A percentile compares a stretch with the other conserved stretches of the same genome.
Conservation (phyloP, 2,329 filamentous ascomycete genomes). For the Aspergillus tubingensis region DNA sequence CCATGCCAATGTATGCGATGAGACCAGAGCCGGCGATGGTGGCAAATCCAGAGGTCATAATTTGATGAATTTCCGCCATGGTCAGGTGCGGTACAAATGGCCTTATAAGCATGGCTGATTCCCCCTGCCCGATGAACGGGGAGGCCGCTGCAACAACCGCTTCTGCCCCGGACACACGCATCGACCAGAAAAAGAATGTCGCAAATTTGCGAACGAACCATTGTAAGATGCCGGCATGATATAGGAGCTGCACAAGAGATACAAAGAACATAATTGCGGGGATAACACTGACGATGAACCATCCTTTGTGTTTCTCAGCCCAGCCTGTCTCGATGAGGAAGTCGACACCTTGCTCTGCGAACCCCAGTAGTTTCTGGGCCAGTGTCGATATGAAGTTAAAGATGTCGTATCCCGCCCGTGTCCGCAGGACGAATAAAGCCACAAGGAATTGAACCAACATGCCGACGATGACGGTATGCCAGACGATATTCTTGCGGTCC, state of each 20-base stretch:
- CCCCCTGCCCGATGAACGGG: conserved; percentile 91
- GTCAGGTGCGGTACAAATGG: conserved; percentile 86
- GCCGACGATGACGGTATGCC: conserved; percentile 82
- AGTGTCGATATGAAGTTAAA: conserved; percentile 84
- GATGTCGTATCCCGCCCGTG: conserved; percentile 79
- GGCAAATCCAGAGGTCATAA: conserved; percentile 90
- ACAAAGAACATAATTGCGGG: conserved; percentile 97
- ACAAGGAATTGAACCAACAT: conserved; percentile 88
- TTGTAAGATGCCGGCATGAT: conserved; percentile 77
- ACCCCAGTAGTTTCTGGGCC: conserved; percentile 72
- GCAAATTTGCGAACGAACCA: conserved; percentile 90
- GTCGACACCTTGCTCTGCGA: conserved; percentile 68
- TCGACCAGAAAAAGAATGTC: conserved; percentile 85
- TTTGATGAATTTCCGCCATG: conserved; percentile 82
- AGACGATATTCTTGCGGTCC: conserved; percentile 61
- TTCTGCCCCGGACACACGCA: conserved; percentile 85
- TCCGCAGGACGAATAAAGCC: conserved; percentile 83
- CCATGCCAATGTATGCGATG: conserved; percentile 80
- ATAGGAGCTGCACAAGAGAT: conserved; percentile 82
- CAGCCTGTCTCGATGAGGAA: conserved; percentile 65
- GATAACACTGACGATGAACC: conserved; percentile 78
- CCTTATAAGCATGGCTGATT: conserved; percentile 88
- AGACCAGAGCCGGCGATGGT: conserved; percentile 89
- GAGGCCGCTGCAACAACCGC: conserved; percentile 92
- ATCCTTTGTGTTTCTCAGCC: conserved; percentile 48